Base-by-base conservation (phyloP, 768 basidiomycete species). In the Lyophyllum shimeji region DNA sequence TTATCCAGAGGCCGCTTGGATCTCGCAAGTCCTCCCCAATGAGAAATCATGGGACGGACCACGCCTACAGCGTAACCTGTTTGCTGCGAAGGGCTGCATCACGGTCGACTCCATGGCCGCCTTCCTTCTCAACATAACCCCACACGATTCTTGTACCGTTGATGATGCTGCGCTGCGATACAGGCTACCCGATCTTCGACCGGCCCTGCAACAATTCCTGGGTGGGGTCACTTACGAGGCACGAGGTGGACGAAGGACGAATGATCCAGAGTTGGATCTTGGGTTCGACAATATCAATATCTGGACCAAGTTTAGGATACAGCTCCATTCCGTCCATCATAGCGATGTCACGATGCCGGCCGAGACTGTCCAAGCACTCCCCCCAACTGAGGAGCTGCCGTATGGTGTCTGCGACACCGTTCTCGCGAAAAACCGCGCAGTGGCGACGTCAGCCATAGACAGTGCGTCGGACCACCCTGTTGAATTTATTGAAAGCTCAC, bases 331-430 rank as follows among this genome's bases (percentile, higher is more conserved):
- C 17, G 42, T 27, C 25, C 50, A 52, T 11, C 21, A 42, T 25
- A 24, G 21, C 17, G 17, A 43, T n/a, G 25, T 52, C 21, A 15
- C 20, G 20, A 52, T 43, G 25, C 31, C 50, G 17, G 42, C 25
- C 9, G 37, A 52, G 17, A 52, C 37, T 11, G 39, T 52, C 13
- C 50, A 52, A 25, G 50, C 37, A 12, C 21, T 52, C 7, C 50
- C 50, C 11, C 37, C 50, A 5, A 40, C 20, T 18, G 7, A 18
- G 17, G 15, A 42, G 25, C 11, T 21, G 37, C 37, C 39, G 3
- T 42, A 39, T n/a, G 18, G 50, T 17, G 17, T 39, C 20, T 52
- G 39, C 25, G 42, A 52, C 24, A 52, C 50, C 43, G 50, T 52
- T 34, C 39, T 52, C n/a, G 17, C 39, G 24, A 27, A 52, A 23